Percentiles rank a stretch among this genome's conserved stretches.
Evolutionary conservation across 129 eudicot genomes (phyloP).

Genomic region (Helianthus tuberosus): DNA sequence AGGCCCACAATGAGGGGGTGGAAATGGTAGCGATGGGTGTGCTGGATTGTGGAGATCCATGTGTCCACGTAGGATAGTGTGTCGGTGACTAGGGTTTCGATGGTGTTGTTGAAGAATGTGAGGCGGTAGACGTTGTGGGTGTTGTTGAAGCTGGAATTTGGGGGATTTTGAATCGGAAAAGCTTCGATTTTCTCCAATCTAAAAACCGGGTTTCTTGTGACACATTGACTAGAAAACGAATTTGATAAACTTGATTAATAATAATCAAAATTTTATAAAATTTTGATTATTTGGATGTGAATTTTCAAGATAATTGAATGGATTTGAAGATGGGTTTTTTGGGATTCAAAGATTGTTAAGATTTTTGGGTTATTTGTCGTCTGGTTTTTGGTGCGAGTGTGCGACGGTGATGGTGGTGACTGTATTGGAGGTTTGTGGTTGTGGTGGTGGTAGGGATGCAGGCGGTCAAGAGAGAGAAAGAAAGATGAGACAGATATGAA

Average conservation of each 20-base stretch:
- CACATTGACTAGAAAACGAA: slow-evolving; percentile 49
- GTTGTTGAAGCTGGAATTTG: slow-evolving; percentile 14
- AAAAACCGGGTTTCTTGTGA: slow-evolving; percentile 58
- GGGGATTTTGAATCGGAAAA: slow-evolving; percentile 42
- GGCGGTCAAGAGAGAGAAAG: too few relatives aligned
- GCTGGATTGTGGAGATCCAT: slow-evolving; percentile 25
- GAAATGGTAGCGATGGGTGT: slow-evolving; percentile 5
- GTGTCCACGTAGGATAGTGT: slow-evolving; percentile 20
- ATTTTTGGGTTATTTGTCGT: slow-evolving; percentile 6
- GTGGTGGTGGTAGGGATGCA: too few relatives aligned
- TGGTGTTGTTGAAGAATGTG: background rate
- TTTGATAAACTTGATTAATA: background rate
- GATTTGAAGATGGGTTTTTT: slow-evolving; percentile 28
- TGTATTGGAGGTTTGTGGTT: too few relatives aligned
- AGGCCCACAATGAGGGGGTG: slow-evolving; percentile 36
- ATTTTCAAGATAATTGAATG: background rate
- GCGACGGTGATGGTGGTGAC: too few relatives aligned
- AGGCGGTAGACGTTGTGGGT: background rate
- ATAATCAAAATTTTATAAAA: slow-evolving; percentile 16
- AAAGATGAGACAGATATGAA: too few relatives aligned
- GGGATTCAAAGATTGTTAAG: slow-evolving; percentile 29
- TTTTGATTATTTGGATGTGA: background rate
- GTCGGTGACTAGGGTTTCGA: slow-evolving; percentile 30
- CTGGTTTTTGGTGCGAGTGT: slow-evolving; percentile 44
- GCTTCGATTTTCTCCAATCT: slow-evolving; percentile 50